Evolutionary conservation across 106 monocot genomes (phyloP).

Genomic region (Platanthera guangdongensis): DNA sequence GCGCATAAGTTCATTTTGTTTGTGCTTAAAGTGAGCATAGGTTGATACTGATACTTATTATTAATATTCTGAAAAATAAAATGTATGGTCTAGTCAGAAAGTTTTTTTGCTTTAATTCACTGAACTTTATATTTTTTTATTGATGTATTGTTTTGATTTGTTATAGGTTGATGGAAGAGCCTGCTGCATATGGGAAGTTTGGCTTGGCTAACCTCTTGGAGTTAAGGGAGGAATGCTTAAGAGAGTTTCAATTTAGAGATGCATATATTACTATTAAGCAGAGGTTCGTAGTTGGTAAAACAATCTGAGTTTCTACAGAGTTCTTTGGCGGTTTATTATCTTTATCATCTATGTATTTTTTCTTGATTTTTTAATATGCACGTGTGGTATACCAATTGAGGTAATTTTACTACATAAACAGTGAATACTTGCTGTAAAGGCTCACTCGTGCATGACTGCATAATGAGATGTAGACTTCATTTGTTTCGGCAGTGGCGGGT

Average conservation of each 20-base stretch:
- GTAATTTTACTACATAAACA: not conserved
- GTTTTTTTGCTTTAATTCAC: not conserved
- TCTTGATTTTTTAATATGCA: not conserved
- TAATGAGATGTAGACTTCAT: too few species aligned
- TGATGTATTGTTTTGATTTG: not conserved
- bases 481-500: too few species aligned
- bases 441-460: not conserved
- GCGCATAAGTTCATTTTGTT: not conserved
- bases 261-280: constrained; percentile 94
- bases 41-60: not conserved
- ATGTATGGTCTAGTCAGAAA: not conserved
- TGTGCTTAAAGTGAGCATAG: not conserved
- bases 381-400: not conserved
- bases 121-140: not conserved
- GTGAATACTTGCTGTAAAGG: not conserved
- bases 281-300: constrained; percentile 30
- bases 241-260: constrained; percentile 93
- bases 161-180: constrained; percentile 97
- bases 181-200: constrained; percentile 95
- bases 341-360: constrained; percentile 2
- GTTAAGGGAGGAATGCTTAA: constrained; percentile 93
- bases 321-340: not conserved
- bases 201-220: constrained; percentile 96
- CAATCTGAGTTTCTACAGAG: not conserved
- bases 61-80: not conserved